phyloP scores from a whole-genome alignment of 768 basidiomycete genomes.

The Holtermannia corniformis region DNA sequence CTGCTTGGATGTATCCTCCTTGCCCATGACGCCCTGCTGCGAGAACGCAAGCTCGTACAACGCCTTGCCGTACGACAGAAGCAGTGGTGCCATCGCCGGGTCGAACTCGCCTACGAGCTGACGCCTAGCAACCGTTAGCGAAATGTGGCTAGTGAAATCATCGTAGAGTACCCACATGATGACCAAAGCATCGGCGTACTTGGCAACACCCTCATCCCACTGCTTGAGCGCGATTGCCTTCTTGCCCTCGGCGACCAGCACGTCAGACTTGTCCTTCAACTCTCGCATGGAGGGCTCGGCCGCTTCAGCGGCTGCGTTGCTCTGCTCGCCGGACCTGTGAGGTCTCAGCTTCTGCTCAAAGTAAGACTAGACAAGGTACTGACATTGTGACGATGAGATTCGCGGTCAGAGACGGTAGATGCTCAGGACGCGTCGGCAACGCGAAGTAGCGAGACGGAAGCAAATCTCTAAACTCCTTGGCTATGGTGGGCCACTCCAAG shows the following conservation, averaged over 20 bases:
- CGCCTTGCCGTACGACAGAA: slow-evolving; percentile 86
- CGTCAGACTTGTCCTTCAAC: slow-evolving; percentile 14
- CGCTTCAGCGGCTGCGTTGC: not conserved
- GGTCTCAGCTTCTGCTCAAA: no score
- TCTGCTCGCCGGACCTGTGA: no score
- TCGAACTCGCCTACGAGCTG: slow-evolving; percentile 60
- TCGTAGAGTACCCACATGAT: slow-evolving; percentile 27
- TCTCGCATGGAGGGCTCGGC: not conserved
- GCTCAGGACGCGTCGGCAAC: no score
- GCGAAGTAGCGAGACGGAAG: no score
- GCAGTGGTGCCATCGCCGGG: slow-evolving; percentile 74
- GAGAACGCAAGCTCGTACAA: slow-evolving; percentile 83
- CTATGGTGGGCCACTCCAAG: no score
- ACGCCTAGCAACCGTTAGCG: slow-evolving; percentile 16
- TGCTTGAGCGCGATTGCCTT: slow-evolving; percentile 38
- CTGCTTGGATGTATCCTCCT: slow-evolving; percentile 56
- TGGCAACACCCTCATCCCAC: slow-evolving; percentile 37
- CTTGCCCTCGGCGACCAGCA: slow-evolving; percentile 35
- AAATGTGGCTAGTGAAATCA: not conserved
- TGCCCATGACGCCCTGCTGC: slow-evolving; percentile 78
- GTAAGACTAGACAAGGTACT: no score
- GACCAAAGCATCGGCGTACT: slow-evolving; percentile 38
- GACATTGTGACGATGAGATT: no score
- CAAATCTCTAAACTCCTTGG: no score
- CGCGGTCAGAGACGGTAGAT: no score